A percentile compares a stretch with the other conserved stretches of the same genome.
Conservation (phyloP, 2,329 filamentous ascomycete genomes). For the Hypocreales sp. region DNA sequence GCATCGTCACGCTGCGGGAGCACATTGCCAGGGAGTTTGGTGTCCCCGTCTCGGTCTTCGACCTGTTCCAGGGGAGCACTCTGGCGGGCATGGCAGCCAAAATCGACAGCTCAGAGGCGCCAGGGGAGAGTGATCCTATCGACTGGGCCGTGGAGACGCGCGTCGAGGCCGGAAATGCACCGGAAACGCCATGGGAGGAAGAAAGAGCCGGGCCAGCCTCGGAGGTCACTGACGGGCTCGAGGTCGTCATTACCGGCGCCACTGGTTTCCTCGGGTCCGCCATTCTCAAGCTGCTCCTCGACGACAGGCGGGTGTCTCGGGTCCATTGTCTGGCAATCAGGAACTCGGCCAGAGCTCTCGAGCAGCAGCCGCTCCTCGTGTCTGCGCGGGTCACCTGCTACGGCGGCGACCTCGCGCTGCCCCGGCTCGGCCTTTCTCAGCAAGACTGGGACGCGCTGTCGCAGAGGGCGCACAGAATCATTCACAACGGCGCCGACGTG, state of each 20-base stretch:
- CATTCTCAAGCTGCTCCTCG: conserved; percentile 4
- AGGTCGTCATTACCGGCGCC: conserved; percentile 3
- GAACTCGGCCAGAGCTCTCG: conserved; percentile 3
- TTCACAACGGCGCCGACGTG: conserved; percentile 34
- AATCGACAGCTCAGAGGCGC: conserved; percentile 6
- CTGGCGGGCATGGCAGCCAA: conserved; percentile 21
- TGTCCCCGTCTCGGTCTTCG: conserved; percentile 12
- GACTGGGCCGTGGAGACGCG: conserved; percentile 13
- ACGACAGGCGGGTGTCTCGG: conserved; percentile 11
- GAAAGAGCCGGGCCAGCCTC: too few species aligned
- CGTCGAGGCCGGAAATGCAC: too few species aligned
- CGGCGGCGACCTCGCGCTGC: conserved; percentile 11
- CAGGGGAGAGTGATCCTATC: conserved; percentile 4
- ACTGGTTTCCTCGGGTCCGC: conserved; percentile 4
- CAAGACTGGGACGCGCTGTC: conserved; percentile 3
- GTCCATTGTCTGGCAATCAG: conserved; percentile 28
- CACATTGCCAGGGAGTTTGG: conserved; percentile 16
- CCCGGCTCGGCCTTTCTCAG: conserved; percentile 9
- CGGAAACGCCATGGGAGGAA: too few species aligned
- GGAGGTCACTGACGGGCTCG: neutral
- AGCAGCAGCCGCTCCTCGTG: conserved; percentile 1
- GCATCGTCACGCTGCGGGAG: conserved; percentile 20
- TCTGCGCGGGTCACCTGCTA: conserved; percentile 7
- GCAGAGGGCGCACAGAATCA: conserved; percentile 20
- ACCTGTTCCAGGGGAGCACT: conserved; percentile 21